Conservation (phyloP, 768 basidiomycete genomes). For the Clavaria fumosa region DNA sequence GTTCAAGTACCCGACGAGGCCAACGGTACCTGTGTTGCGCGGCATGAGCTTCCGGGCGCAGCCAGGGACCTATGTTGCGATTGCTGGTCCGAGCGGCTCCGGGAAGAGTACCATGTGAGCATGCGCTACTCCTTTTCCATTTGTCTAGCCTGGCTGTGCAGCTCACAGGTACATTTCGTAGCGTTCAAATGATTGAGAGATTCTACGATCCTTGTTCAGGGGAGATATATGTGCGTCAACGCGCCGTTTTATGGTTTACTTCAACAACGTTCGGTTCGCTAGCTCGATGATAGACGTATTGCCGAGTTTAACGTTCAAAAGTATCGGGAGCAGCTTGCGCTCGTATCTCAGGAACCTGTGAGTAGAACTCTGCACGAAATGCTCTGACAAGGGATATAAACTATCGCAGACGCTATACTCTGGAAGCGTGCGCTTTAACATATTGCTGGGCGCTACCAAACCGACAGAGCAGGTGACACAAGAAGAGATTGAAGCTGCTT, state of each 20-base stretch:
- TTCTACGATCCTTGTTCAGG: slow-evolving; percentile 78
- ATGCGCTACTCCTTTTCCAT: background rate
- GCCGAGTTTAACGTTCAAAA: slow-evolving; percentile 67
- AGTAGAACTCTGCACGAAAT: background rate
- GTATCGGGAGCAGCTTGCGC: slow-evolving; percentile 75
- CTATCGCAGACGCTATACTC: slow-evolving; percentile 58
- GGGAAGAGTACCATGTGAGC: slow-evolving; percentile 71
- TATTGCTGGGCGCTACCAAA: slow-evolving; percentile 72
- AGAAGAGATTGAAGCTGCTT: slow-evolving; percentile 74
- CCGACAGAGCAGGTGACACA: slow-evolving; percentile 67
- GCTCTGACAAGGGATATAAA: no score
- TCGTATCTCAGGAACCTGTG: slow-evolving; percentile 79
- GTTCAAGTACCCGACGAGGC: slow-evolving; percentile 85
- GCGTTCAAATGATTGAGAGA: slow-evolving; percentile 69
- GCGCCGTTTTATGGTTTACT: background rate
- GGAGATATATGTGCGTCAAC: slow-evolving; percentile 37
- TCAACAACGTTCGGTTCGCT: background rate
- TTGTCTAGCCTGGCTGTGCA: slow-evolving; percentile 6
- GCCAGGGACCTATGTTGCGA: slow-evolving; percentile 67
- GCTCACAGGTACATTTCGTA: slow-evolving; percentile 14
- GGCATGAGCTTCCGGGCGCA: slow-evolving; percentile 56
- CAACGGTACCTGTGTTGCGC: slow-evolving; percentile 69
- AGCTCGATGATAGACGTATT: slow-evolving; percentile 67
- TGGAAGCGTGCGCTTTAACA: slow-evolving; percentile 85
- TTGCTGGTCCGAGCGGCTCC: slow-evolving; percentile 70